These are phyloP conservation scores for Aspergillus neotritici DNA, from an alignment of 2,329 filamentous ascomycete species.

Conservation along the genomic window DNA sequence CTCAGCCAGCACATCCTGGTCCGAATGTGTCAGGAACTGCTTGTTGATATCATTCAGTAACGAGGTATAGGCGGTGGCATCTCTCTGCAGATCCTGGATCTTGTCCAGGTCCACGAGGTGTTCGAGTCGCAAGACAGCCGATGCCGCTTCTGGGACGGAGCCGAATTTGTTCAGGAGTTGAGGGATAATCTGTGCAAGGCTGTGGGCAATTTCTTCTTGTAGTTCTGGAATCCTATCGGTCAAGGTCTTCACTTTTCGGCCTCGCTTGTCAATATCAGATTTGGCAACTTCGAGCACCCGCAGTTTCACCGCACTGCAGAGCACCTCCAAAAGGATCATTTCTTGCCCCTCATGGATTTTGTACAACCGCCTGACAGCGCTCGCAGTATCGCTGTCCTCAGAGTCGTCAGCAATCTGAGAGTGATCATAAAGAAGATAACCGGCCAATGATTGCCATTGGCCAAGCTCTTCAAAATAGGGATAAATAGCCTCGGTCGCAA, in stretches of 20 bases:
- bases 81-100: constrained; percentile 83
- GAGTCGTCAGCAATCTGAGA: constrained; percentile 55
- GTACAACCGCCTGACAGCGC: constrained; percentile 63
- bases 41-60: constrained; percentile 87
- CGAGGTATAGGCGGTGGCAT: constrained; percentile 70
- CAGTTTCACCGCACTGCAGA: constrained; percentile 75
- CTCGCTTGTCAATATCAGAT: constrained; percentile 50
- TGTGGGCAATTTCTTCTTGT: constrained; percentile 71
- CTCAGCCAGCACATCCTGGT: constrained; percentile 77
- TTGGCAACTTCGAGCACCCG: constrained; percentile 63
- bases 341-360: constrained; percentile 74
- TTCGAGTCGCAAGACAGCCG: constrained; percentile 77
- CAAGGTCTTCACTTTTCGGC: constrained; percentile 53
- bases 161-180: constrained; percentile 88
- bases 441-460: constrained; percentile 82
- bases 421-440: constrained; percentile 89
- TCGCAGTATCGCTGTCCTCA: constrained; percentile 55
- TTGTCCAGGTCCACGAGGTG: constrained; percentile 80
- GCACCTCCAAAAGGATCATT: constrained; percentile 75
- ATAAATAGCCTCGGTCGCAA: constrained; percentile 80
- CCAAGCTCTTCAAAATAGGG: constrained; percentile 74
- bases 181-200: constrained; percentile 73
- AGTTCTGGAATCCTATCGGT: constrained; percentile 61
- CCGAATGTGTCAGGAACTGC: constrained; percentile 89
- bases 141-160: constrained; percentile 78